Evolutionary conservation across 257 asterid genomes (phyloP).

Genomic region (Solanum chiquidenum): DNA sequence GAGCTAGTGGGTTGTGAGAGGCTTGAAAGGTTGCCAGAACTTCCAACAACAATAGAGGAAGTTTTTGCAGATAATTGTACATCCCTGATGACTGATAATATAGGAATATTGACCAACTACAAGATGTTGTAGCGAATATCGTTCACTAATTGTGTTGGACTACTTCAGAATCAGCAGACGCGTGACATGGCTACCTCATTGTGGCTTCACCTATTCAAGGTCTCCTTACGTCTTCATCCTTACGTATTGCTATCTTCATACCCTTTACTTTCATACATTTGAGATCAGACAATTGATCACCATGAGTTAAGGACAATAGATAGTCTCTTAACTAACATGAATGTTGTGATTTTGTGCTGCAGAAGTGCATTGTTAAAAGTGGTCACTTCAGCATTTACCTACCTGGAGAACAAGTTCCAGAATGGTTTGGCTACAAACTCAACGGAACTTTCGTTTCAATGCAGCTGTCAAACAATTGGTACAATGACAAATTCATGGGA

Average conservation of each 20-base stretch:
- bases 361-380: neutral
- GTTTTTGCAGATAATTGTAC: neutral
- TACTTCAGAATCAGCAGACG: neutral
- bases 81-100: neutral
- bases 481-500: neutral
- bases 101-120: neutral
- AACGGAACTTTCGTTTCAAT: neutral
- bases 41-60: neutral
- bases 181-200: neutral
- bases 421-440: neutral
- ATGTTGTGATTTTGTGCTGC: neutral
- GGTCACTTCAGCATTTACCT: neutral
- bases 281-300: neutral
- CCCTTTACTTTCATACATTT: neutral
- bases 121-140: neutral
- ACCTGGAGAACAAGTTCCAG: neutral
- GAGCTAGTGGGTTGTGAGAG: neutral
- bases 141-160: neutral
- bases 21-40: conserved; percentile 1
- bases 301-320: neutral
- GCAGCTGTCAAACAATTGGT: neutral
- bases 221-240: neutral
- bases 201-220: neutral
- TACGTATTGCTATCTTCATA: neutral
- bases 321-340: neutral